Base-by-base conservation (phyloP, 1,284 basidiomycete species). In the Crucibulum cyathiforme region DNA sequence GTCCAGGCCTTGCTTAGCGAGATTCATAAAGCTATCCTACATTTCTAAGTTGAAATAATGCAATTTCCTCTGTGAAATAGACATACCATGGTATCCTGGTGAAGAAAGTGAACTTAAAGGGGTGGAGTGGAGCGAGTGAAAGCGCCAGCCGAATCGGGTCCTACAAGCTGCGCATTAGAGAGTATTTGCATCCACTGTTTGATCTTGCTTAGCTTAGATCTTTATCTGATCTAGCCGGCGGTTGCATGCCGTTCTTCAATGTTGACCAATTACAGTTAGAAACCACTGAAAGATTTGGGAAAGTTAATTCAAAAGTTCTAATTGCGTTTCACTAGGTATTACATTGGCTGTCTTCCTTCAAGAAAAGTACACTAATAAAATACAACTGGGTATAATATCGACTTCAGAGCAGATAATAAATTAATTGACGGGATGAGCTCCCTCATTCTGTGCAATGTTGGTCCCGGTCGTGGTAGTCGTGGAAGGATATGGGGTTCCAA, bases 1-100 rank as follows among this genome's bases (percentile, higher is more conserved):
- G 45, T 81, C 69, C 63, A 77, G 73, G 65, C 88, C 86, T 71
- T 91, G 71, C 75, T 91, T 89, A 12, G 89, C 90, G 64, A 93
- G 71, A 63, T 84, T 85, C 41, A 91, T 80, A 62, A 92, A 83
- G 58, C 70, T 80, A 58, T 91, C 88, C 90, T 90, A 36, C 31
- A 31, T 37, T 47, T 10, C 34, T 36, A 37, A 1, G 54, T 63
- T 36, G 39, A 39, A 53, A 53, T 49, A 49, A 49, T 13, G 13
- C 5, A 8, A 15, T 12, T 35, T 35, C 5, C 15, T 10, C 15
- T 15, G 6, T 31, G 47, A 15, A 47, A 15, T 45, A 36, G 39
- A 54, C 39, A 34, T 56, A 68, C 63, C 59, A 60, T 63, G 56
- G 49, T 57, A 31, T 45, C 4, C 17, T 45, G 4, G 41, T 45